A percentile compares a stretch with the other conserved stretches of the same genome.
Conservation (phyloP, 176 grass and related monocot species). For the Lolium multiflorum region DNA sequence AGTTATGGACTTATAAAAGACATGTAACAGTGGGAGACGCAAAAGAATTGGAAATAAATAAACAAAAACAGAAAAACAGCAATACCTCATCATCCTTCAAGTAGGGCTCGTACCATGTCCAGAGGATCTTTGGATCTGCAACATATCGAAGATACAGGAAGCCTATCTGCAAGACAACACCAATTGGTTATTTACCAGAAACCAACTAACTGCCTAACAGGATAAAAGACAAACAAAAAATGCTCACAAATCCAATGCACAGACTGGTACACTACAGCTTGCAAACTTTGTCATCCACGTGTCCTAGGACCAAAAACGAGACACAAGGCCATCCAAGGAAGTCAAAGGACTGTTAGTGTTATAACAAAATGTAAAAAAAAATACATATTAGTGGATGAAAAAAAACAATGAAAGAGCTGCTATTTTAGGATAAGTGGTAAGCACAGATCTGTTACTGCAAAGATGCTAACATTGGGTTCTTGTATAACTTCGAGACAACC, state of each 20-base stretch:
- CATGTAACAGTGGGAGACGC: background rate
- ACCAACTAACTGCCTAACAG: conserved; percentile 28
- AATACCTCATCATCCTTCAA: conserved; percentile 94
- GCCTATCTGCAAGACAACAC: conserved; percentile 65
- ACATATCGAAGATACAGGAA: conserved; percentile 89
- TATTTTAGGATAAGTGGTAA: background rate
- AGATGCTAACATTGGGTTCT: background rate
- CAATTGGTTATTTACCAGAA: conserved; percentile 29
- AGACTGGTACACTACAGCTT: conserved; percentile 69
- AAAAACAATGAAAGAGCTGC: conserved; percentile 9
- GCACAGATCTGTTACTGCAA: background rate
- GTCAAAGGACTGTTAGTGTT: conserved; percentile 53
- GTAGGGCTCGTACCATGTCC: conserved; percentile 96
- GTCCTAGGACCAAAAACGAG: conserved; percentile 58
- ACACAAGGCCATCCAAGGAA: conserved; percentile 58
- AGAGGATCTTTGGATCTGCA: conserved; percentile 84
- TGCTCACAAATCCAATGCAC: conserved; percentile 72
- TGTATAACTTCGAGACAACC: conserved; percentile 25
- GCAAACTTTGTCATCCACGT: conserved; percentile 64
- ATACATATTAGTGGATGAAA: conserved; percentile 22
- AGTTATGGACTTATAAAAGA: conserved; percentile 23
- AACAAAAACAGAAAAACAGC: background rate
- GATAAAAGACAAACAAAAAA: conserved; percentile 52
- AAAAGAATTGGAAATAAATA: background rate
- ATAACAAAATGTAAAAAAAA: conserved; percentile 47